Conservation (phyloP, 768 basidiomycete genomes). For the Russula abietina region DNA sequence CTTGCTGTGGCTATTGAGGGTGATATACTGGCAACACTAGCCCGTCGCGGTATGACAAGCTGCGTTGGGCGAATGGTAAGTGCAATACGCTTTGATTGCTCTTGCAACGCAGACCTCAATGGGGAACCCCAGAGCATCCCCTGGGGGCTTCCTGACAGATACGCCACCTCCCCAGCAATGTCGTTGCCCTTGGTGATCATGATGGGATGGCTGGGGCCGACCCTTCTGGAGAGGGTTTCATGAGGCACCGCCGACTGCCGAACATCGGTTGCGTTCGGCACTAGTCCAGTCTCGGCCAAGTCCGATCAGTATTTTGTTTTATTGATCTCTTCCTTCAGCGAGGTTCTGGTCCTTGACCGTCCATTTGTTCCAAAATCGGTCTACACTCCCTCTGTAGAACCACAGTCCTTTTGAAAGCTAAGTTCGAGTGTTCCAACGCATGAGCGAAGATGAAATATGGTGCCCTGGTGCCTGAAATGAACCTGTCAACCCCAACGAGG, state of each 20-base stretch:
- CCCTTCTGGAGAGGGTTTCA: slow-evolving; percentile 6
- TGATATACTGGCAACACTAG: not conserved
- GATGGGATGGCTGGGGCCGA: slow-evolving; percentile 10
- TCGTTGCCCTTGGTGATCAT: slow-evolving; percentile 13
- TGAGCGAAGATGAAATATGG: not conserved
- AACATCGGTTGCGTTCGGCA: slow-evolving; percentile 2
- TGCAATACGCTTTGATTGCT: not conserved
- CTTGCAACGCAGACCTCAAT: slow-evolving; percentile 1
- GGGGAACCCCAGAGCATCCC: slow-evolving; percentile 1
- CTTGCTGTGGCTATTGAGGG: not conserved
- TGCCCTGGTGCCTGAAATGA: slow-evolving; percentile 20
- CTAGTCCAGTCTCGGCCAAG: not conserved
- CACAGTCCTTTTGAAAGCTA: not conserved
- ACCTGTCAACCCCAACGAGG: slow-evolving; percentile 11
- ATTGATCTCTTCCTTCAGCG: not conserved
- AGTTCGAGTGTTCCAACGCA: not conserved
- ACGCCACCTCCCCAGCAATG: slow-evolving; percentile 9
- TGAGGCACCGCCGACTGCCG: slow-evolving; percentile 13
- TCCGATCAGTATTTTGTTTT: not conserved
- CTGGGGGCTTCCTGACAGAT: slow-evolving; percentile 6
- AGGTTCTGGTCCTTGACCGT: not conserved
- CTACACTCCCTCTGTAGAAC: not conserved
- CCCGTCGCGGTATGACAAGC: not conserved
- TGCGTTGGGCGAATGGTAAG: not conserved
- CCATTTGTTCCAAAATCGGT: not conserved